phyloP scores from a whole-genome alignment of 306 rosid genomes.

The Citrullus amarus region DNA sequence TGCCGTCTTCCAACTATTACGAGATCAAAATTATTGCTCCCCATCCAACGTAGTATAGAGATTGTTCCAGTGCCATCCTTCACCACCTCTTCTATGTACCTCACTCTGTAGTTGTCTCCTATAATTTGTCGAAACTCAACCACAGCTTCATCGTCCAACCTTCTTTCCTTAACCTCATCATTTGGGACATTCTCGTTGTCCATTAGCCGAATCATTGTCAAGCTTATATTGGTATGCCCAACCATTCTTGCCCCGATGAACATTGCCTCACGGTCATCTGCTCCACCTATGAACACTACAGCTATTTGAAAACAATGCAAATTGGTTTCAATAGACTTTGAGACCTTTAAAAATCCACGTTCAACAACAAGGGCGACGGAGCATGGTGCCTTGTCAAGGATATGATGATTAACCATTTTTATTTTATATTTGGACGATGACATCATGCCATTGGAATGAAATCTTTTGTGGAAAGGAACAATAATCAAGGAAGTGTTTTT shows the following conservation, averaged over 20 bases:
- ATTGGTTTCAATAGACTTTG: not conserved
- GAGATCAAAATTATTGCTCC: conserved; percentile 12
- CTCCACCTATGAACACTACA: not conserved
- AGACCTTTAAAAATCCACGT: not conserved
- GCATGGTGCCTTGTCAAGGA: not conserved
- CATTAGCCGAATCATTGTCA: not conserved
- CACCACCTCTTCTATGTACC: conserved; percentile 25
- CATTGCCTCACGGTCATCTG: not conserved
- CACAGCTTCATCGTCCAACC: conserved; percentile 13
- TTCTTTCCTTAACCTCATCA: not conserved
- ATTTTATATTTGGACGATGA: not conserved
- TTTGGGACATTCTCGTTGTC: not conserved
- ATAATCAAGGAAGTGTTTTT: not conserved
- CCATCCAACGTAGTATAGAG: conserved; percentile 16
- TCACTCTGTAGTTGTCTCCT: conserved; percentile 11
- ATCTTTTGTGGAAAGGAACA: not conserved
- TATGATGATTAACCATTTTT: not conserved
- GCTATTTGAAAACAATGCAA: not conserved
- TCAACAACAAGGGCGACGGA: not conserved
- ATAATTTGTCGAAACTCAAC: conserved; percentile 12
- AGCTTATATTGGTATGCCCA: not conserved
- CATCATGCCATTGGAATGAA: not conserved
- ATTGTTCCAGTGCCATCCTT: conserved; percentile 19
- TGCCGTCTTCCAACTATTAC: conserved; percentile 25
- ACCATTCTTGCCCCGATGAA: not conserved